Evolutionary conservation across 2,329 filamentous ascomycete species (phyloP).

Genomic region (Phymatotrichopsis omnivora): DNA sequence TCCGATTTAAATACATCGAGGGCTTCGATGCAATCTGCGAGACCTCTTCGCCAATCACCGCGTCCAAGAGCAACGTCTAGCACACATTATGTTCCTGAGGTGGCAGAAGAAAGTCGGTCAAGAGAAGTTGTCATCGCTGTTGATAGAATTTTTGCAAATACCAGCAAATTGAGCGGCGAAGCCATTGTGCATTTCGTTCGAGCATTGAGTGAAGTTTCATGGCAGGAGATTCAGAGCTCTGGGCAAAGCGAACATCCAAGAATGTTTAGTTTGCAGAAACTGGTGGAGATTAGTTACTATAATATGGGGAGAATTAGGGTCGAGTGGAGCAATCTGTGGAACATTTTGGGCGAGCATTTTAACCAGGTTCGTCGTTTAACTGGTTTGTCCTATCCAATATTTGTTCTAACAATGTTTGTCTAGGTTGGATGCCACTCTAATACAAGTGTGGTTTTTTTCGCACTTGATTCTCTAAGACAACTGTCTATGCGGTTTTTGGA

Average conservation of each 20-base stretch:
- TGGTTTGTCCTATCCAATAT: slow-evolving; percentile 3
- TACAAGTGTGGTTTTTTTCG: slow-evolving; percentile 94
- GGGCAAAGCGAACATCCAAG: slow-evolving; percentile 90
- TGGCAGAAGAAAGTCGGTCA: slow-evolving; percentile 83
- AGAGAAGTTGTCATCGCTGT: slow-evolving; percentile 88
- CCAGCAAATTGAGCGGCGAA: slow-evolving; percentile 81
- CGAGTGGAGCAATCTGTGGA: slow-evolving; percentile 97
- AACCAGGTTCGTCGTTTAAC: slow-evolving; percentile 49
- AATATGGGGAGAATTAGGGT: slow-evolving; percentile 98
- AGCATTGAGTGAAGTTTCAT: slow-evolving; percentile 88
- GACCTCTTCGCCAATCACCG: slow-evolving; percentile 21
- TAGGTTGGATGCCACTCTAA: slow-evolving; percentile 87
- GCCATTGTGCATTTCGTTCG: slow-evolving; percentile 93
- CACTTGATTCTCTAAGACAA: slow-evolving; percentile 86
- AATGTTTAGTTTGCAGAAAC: slow-evolving; percentile 94
- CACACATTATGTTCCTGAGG: slow-evolving; percentile 61
- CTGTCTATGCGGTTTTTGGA: slow-evolving; percentile 99
- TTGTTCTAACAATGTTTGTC: slow-evolving; percentile 4
- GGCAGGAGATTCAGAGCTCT: slow-evolving; percentile 97
- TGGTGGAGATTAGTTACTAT: slow-evolving; percentile 98
- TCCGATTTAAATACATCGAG: slow-evolving; percentile 19
- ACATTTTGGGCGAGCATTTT: slow-evolving; percentile 94
- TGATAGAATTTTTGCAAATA: slow-evolving; percentile 94
- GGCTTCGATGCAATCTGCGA: slow-evolving; percentile 29
- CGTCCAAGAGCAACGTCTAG: slow-evolving; percentile 41